phyloP scores from a whole-genome alignment of 768 basidiomycete species.

The Russula abietina region DNA sequence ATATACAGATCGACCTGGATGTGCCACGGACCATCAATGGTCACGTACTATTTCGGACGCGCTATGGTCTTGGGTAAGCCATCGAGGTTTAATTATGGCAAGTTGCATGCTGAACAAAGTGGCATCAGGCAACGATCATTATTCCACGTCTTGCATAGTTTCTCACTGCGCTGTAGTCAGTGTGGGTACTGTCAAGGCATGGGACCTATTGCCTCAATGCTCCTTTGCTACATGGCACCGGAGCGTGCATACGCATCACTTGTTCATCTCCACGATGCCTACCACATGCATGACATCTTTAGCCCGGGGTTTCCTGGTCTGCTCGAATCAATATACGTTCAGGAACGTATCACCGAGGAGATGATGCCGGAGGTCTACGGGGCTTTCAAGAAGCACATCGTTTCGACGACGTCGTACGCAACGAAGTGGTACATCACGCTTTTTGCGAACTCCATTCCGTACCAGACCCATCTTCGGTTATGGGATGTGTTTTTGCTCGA shows the following conservation, averaged over 20 bases:
- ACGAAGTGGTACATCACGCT: constrained; percentile 99
- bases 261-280: constrained; percentile 83
- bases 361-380: constrained; percentile 87
- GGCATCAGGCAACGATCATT: constrained; percentile 76
- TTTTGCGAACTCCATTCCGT: constrained; percentile 92
- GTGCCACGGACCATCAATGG: constrained; percentile 95
- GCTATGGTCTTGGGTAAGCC: constrained; percentile 90
- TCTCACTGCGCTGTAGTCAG: constrained; percentile 73
- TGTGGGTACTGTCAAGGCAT: constrained; percentile 99
- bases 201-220: constrained; percentile 93
- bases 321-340: constrained; percentile 91
- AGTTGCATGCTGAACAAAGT: background rate
- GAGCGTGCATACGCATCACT: constrained; percentile 81
- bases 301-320: constrained; percentile 93
- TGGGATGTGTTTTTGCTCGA: constrained; percentile 95
- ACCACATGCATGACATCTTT: constrained; percentile 84
- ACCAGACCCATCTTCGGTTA: constrained; percentile 86
- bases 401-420: constrained; percentile 91
- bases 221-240: constrained; percentile 90
- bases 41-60: constrained; percentile 88
- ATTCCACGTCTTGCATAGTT: constrained; percentile 90
- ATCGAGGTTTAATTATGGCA: background rate
- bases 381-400: constrained; percentile 81
- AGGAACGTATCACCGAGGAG: constrained; percentile 80
- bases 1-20: constrained; percentile 97